phyloP scores from a whole-genome alignment of 805 yeast species.

The Torulaspora quercuum region DNA sequence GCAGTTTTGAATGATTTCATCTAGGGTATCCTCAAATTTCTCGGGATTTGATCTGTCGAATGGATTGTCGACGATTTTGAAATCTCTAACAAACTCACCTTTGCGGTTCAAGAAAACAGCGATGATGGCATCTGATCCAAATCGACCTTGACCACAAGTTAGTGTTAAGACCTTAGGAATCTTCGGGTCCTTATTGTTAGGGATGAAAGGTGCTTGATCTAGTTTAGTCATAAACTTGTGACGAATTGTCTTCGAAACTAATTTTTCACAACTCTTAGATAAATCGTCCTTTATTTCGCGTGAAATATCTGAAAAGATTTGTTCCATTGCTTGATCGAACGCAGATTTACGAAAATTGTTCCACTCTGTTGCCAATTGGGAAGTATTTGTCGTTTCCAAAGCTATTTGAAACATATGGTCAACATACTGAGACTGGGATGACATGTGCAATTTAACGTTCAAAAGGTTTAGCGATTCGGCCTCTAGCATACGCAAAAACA shows the following conservation, averaged over 20 bases:
- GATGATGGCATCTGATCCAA: slow-evolving; percentile 76
- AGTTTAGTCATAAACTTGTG: slow-evolving; percentile 62
- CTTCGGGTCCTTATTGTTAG: slow-evolving; percentile 77
- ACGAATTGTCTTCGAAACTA: slow-evolving; percentile 67
- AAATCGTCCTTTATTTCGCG: slow-evolving; percentile 79
- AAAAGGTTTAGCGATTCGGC: slow-evolving; percentile 82
- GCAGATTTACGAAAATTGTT: slow-evolving; percentile 67
- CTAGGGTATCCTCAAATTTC: slow-evolving; percentile 65
- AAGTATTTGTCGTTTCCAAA: slow-evolving; percentile 71
- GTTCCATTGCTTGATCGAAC: slow-evolving; percentile 62
- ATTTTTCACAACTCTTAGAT: slow-evolving; percentile 68
- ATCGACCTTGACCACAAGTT: slow-evolving; percentile 82
- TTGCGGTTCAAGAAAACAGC: slow-evolving; percentile 75
- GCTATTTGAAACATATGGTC: slow-evolving; percentile 51
- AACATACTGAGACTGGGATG: slow-evolving; percentile 38
- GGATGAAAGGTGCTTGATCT: slow-evolving; percentile 92
- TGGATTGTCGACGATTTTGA: slow-evolving; percentile 74
- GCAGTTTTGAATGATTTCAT: slow-evolving; percentile 54
- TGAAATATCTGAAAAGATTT: slow-evolving; percentile 62
- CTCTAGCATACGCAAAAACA: slow-evolving; percentile 82
- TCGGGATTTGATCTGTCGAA: slow-evolving; percentile 44
- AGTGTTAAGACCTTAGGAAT: slow-evolving; percentile 79
- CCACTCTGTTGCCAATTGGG: slow-evolving; percentile 78
- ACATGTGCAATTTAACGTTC: slow-evolving; percentile 54
- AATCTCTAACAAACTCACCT: slow-evolving; percentile 71